phyloP scores from a whole-genome alignment of 2,329 filamentous ascomycete genomes.

The Pseudocercospora ulei region DNA sequence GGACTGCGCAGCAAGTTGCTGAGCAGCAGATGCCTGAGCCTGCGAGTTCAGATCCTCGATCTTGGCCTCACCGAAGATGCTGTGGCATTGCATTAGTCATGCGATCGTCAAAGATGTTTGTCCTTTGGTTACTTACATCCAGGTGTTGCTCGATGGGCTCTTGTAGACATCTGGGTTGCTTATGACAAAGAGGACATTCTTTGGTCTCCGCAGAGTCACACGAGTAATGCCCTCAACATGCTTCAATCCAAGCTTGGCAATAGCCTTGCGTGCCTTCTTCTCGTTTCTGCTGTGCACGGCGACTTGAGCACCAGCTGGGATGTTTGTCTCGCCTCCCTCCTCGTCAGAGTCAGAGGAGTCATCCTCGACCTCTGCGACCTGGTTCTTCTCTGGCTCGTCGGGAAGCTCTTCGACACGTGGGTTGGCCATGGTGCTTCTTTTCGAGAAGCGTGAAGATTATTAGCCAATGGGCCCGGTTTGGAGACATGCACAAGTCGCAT shows the following conservation, averaged over 20 bases:
- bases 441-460: slow-evolving; percentile 9
- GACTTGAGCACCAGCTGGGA: slow-evolving; percentile 76
- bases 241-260: slow-evolving; percentile 95
- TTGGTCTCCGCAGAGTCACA: slow-evolving; percentile 93
- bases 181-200: slow-evolving; percentile 99
- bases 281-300: slow-evolving; percentile 97
- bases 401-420: slow-evolving; percentile 95
- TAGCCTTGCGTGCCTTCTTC: slow-evolving; percentile 99
- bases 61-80: slow-evolving; percentile 99
- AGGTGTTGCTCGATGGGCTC: slow-evolving; percentile 98
- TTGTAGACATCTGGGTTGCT: slow-evolving; percentile 99
- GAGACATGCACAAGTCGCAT: slow-evolving; percentile 1
- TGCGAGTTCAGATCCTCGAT: slow-evolving; percentile 99
- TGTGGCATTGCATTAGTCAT: slow-evolving; percentile 35
- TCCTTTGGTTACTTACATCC: slow-evolving; percentile 62
- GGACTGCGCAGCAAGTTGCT: slow-evolving; percentile 75
- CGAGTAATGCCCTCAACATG: slow-evolving; percentile 95
- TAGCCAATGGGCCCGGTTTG: slow-evolving; percentile 4
- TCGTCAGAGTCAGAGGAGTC: slow-evolving; percentile 62
- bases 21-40: slow-evolving; percentile 88
- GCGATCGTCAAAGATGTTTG: slow-evolving; percentile 9
- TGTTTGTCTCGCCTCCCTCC: slow-evolving; percentile 61
- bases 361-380: slow-evolving; percentile 51
- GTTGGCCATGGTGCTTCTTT: slow-evolving; percentile 63
- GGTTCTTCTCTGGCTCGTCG: slow-evolving; percentile 64